phyloP scores from a whole-genome alignment of 345 rosid genomes.

The Angophora floribunda region DNA sequence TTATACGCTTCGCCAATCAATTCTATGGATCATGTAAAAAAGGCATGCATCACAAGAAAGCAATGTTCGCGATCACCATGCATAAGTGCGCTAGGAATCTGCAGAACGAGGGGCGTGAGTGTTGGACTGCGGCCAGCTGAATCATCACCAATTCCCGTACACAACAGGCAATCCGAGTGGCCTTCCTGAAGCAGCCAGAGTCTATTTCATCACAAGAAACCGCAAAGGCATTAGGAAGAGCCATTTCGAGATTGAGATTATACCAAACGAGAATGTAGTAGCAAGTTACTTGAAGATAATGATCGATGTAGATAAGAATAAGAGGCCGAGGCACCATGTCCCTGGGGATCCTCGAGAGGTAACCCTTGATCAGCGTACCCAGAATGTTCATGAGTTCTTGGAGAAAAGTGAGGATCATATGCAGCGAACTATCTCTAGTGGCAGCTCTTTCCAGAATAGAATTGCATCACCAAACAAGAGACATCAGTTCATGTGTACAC shows the following conservation, averaged over 20 bases:
- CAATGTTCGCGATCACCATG: not conserved
- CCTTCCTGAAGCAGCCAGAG: slow-evolving; percentile 94
- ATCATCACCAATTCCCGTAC: slow-evolving; percentile 84
- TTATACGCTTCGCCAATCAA: not conserved
- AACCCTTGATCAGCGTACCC: slow-evolving; percentile 94
- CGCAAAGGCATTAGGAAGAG: not conserved
- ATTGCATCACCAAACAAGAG: not conserved
- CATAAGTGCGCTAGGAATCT: slow-evolving; percentile 39
- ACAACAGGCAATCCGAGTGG: slow-evolving; percentile 76
- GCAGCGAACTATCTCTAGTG: slow-evolving; percentile 89
- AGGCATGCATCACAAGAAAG: not conserved
- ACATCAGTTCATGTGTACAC: not conserved
- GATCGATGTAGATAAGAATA: slow-evolving; percentile 68
- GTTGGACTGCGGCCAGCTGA: slow-evolving; percentile 73
- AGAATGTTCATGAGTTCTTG: slow-evolving; percentile 96
- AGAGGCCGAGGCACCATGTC: slow-evolving; percentile 96
- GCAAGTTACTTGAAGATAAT: not conserved
- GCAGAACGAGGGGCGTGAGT: slow-evolving; percentile 54
- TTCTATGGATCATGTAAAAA: not conserved
- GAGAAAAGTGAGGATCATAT: slow-evolving; percentile 94
- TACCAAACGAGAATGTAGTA: not conserved
- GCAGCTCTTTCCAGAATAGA: slow-evolving; percentile 59
- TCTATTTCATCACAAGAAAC: slow-evolving; percentile 25
- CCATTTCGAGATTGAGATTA: not conserved
- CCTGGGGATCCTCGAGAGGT: slow-evolving; percentile 86